phyloP scores from a whole-genome alignment of 2,329 filamentous ascomycete genomes.

The Aspergillus caelatus region DNA sequence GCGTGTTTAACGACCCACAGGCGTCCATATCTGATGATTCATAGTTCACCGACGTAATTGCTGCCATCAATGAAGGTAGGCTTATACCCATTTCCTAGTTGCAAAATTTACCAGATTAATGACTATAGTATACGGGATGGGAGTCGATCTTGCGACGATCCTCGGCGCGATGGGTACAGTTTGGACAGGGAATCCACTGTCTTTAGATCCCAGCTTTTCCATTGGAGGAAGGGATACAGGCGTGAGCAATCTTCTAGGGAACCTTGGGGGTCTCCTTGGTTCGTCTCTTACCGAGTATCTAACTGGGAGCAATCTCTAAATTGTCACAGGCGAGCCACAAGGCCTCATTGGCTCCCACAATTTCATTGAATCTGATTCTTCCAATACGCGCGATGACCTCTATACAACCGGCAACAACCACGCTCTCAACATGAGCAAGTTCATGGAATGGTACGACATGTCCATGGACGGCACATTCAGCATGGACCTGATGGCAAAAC shows the following conservation, averaged over 20 bases:
- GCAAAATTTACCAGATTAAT: neutral
- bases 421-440: constrained; percentile 56
- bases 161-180: constrained; percentile 52
- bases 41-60: constrained; percentile 37
- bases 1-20: neutral
- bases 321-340: constrained; percentile 43
- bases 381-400: constrained; percentile 56
- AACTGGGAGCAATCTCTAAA: neutral
- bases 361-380: constrained; percentile 58
- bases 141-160: constrained; percentile 46
- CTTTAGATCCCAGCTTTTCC: constrained; percentile 54
- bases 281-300: constrained; percentile 2
- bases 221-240: constrained; percentile 51
- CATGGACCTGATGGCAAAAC: constrained; percentile 48
- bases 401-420: constrained; percentile 56
- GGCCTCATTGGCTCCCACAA: constrained; percentile 58
- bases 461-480: constrained; percentile 44
- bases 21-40: neutral
- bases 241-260: constrained; percentile 46
- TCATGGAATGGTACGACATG: constrained; percentile 51
- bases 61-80: constrained; percentile 38
- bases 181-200: constrained; percentile 55
- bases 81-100: neutral
- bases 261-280: constrained; percentile 50
- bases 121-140: constrained; percentile 51